A percentile compares a stretch with the other conserved stretches of the same genome.
Conservation (phyloP, 805 yeast genomes). For the Cyberlindnera japonica region DNA sequence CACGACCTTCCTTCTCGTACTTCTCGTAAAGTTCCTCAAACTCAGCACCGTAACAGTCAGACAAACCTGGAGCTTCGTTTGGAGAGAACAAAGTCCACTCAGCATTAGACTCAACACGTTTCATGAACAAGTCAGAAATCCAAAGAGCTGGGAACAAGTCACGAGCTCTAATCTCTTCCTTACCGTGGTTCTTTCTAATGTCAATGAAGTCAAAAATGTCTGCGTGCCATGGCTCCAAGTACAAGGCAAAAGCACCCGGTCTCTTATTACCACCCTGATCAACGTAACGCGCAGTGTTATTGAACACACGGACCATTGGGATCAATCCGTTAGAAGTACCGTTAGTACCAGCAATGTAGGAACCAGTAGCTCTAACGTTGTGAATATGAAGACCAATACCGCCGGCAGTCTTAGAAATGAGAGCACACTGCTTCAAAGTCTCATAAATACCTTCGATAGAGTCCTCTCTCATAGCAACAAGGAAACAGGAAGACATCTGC, state of each 20-base stretch:
- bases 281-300: constrained; percentile 94
- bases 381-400: constrained; percentile 91
- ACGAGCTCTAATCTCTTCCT: constrained; percentile 90
- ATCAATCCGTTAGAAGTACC: constrained; percentile 91
- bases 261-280: constrained; percentile 98
- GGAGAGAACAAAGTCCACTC: constrained; percentile 93
- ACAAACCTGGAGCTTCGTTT: constrained; percentile 80
- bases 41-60: constrained; percentile 81
- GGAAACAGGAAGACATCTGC: constrained; percentile 87
- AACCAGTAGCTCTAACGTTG: constrained; percentile 85
- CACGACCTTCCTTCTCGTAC: constrained; percentile 71
- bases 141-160: constrained; percentile 91
- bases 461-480: constrained; percentile 87
- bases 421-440: constrained; percentile 82
- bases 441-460: constrained; percentile 94
- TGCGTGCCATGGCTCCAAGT: constrained; percentile 96
- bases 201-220: constrained; percentile 87
- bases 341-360: constrained; percentile 87
- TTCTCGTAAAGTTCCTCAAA: constrained; percentile 66
- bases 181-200: constrained; percentile 90
- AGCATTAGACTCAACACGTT: constrained; percentile 71
- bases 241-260: constrained; percentile 96
- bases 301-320: constrained; percentile 94
- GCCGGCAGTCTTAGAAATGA: constrained; percentile 92
- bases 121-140: constrained; percentile 94